These are phyloP conservation scores for Trematosphaeria pertusa DNA, from an alignment of 2,329 filamentous ascomycete genomes.

Conservation along the genomic window DNA sequence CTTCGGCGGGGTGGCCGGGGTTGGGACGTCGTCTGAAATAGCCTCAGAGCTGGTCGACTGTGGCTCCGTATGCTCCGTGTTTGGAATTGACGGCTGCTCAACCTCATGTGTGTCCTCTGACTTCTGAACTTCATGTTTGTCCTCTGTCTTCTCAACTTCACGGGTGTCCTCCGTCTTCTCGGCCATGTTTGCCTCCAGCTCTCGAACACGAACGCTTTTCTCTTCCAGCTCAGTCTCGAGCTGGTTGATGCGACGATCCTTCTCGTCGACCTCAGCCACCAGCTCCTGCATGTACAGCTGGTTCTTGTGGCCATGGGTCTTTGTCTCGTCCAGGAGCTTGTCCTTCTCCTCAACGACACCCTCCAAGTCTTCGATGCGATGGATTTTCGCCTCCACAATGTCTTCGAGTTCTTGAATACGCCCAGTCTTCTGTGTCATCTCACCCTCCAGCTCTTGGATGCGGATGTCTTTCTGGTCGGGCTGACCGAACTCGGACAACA, in stretches of 20 bases:
- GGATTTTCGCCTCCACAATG: constrained; percentile 8
- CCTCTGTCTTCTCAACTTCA: background rate
- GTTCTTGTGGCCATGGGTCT: constrained; percentile 11
- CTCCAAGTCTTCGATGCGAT: constrained; percentile 13
- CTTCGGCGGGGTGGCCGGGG: background rate
- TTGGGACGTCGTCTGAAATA: background rate
- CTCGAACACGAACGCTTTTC: constrained; percentile 12
- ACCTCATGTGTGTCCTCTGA: background rate
- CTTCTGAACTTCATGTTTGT: background rate
- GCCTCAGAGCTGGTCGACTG: background rate
- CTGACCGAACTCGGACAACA: constrained; percentile 10
- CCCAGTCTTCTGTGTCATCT: constrained; percentile 9
- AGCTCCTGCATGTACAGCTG: constrained; percentile 21
- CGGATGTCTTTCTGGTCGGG: constrained; percentile 12
- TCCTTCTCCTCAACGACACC: constrained; percentile 2
- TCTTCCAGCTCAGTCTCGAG: constrained; percentile 21
- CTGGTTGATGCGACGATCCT: constrained; percentile 18
- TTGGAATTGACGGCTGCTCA: background rate
- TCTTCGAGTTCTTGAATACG: constrained; percentile 19
- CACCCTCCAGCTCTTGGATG: constrained; percentile 19
- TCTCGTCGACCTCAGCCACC: constrained; percentile 20
- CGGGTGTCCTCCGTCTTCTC: background rate
- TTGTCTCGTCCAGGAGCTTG: constrained; percentile 5
- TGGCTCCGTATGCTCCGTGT: background rate
- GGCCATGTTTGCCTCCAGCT: constrained; percentile 13